Evolutionary conservation across 202 grass and related monocot genomes (phyloP).

Genomic region (Digitaria exilis): DNA sequence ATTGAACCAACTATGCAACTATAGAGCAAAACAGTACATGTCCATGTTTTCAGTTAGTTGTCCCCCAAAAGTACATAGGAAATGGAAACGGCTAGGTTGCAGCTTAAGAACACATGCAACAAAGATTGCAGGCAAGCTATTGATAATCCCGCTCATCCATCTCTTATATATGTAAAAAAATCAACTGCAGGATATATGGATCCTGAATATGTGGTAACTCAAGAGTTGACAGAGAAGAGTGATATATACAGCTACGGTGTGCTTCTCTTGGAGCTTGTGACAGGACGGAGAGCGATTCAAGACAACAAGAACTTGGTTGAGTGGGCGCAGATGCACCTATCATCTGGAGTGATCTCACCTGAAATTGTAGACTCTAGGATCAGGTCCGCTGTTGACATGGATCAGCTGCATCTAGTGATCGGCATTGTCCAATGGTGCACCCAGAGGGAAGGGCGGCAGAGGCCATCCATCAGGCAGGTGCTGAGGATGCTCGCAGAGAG

Average conservation of each 20-base stretch:
- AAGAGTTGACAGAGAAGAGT: conserved; percentile 97
- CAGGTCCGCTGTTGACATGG: conserved; percentile 51
- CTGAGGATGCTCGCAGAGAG: conserved; percentile 77
- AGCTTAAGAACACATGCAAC: background rate
- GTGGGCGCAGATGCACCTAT: conserved; percentile 77
- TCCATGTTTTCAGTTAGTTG: background rate
- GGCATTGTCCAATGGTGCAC: conserved; percentile 81
- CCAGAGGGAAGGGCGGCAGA: conserved; percentile 65
- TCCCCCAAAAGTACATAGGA: background rate
- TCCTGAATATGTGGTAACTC: conserved; percentile 92
- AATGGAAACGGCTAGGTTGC: background rate
- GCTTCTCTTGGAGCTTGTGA: conserved; percentile 84
- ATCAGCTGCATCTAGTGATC: conserved; percentile 77
- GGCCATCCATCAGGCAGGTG: conserved; percentile 95
- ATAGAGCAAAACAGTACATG: background rate
- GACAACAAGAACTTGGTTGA: conserved; percentile 84
- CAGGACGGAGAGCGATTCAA: conserved; percentile 86
- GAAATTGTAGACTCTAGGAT: conserved; percentile 69
- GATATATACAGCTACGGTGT: conserved; percentile 98
- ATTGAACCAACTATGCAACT: background rate
- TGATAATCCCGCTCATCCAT: background rate
- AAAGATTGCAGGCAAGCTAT: background rate
- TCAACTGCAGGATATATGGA: conserved; percentile 92
- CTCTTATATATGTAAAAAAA: background rate
- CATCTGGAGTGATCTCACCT: conserved; percentile 44